Evolutionary conservation across 805 yeast species (phyloP), one percentile per base, ranked within the genome.

Genomic region (Myxozyma vanderwaltii): DNA sequence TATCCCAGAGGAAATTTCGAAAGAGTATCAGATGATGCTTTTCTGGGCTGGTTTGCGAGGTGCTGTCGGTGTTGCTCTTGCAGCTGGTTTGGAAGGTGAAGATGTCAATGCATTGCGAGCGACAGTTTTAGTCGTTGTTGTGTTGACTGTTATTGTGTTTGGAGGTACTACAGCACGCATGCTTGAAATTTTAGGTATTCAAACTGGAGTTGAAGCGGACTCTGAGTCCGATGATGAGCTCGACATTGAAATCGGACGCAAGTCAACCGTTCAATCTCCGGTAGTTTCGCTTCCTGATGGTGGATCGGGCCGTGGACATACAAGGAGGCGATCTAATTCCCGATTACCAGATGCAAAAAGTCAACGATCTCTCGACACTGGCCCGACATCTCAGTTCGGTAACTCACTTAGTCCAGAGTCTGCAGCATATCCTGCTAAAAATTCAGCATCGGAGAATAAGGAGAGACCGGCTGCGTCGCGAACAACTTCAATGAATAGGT

Each of bases 41-140:
- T 94, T 94, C 73, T 94, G 99, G 99, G 99, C 99, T 1, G 99
- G 99, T 2, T 79, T 94, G 56, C 81, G 99, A 70, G 99, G 99
- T 61, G 99, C 99, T 0, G 99, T 94, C 36, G 99, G 99, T 65
- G 99, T 94, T 3, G 99, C 99, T 0, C 80, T 94, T 69, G 99
- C 99, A 0, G 91, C 95, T 85, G 99, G 99, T 13, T 78, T 94
- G 40, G 96, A 89, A 74, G 99, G 99, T 62, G 97, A 92, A 70
- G 85, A 89, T 57, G 92, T 91, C 64, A 85, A 86, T 71, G 85
- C 96, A 0, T 77, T 94, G 54, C 75, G 91, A 54, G 99, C 99
- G 1, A 94, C 99, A 0, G 97, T 95, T 0, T 77, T 95, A 45
- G 98, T 95, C n/a, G 98, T 92, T 21, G 99, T 94, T 12, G 99